Evolutionary conservation across 2,329 filamentous ascomycete genomes (phyloP), one percentile per base, ranked within the genome.

Genomic region (Alternaria panax): DNA sequence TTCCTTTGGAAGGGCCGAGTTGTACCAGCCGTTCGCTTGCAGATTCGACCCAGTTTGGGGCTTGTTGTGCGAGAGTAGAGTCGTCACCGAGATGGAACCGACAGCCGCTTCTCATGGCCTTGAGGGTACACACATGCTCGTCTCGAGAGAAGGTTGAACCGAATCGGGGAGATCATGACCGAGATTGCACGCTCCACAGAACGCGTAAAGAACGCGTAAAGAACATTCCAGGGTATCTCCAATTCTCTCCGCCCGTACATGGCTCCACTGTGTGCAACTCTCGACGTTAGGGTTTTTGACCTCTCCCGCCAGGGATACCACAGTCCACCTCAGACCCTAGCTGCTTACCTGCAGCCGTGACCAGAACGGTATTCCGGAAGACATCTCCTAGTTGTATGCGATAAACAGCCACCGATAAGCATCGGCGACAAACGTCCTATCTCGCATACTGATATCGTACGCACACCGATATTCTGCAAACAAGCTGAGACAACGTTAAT

Each of bases 231-330:
- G 18, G 32, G 25, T 25, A 18, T 42, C 36, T 32, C 45, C 52
- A 57, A 20, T 27, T 25, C 25, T 38, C 32, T 46, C 50, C 38
- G 34, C 45, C 38, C 16, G 36, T 20, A 41, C 45, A 34, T 22
- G 28, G 30, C 45, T 25, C 45, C 45, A 57, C 42, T 38, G 41
- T 30, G 28, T 28, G 34, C 40, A 51, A 41, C 57, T 65, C 57
- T 63, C 60, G 51, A 57, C 28, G 41, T 63, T 46, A 55, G 57
- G 51, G 46, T 56, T 55, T 55, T 38, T 57, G 14, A 38, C 34
- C 34, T 32, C 38, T 18, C 9, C 34, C 50, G 52, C 48, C 52
- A 57, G 57, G 34, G 34, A 47, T 38, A 18, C 36, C 34, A 46
- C 52, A 51, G 55, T 22, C 22, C 20, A 24, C 46, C 32, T 42